Percentiles rank a stretch among this genome's conserved stretches.
Conservation (phyloP, 2,329 filamentous ascomycete genomes). For the Colletotrichum paranaense region DNA sequence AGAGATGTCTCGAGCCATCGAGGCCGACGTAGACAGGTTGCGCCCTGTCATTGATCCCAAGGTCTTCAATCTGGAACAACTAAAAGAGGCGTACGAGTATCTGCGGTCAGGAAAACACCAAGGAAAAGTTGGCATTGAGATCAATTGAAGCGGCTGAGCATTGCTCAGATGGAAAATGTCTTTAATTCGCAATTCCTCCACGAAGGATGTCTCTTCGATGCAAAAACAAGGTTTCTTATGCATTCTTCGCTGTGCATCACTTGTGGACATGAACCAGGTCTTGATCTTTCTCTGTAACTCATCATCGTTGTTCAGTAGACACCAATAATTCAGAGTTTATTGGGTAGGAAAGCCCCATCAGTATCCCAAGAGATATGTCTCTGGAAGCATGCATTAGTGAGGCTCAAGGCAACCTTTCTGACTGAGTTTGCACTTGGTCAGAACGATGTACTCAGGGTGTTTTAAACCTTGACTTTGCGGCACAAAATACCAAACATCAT, state of each 20-base stretch:
- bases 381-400: background rate
- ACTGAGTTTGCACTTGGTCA: background rate
- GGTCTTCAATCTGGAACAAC: slow-evolving; percentile 56
- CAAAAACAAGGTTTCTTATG: background rate
- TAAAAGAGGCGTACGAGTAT: slow-evolving; percentile 57
- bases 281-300: background rate
- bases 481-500: background rate
- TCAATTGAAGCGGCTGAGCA: slow-evolving; percentile 43
- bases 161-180: background rate
- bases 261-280: background rate
- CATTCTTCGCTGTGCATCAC: background rate
- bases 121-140: slow-evolving; percentile 56
- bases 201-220: background rate
- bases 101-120: slow-evolving; percentile 47
- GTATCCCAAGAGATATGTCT: background rate
- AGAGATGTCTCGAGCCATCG: slow-evolving; percentile 59
- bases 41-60: slow-evolving; percentile 58
- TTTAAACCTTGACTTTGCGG: background rate
- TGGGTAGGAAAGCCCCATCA: background rate
- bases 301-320: background rate
- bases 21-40: slow-evolving; percentile 52
- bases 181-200: background rate
- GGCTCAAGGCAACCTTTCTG: background rate
- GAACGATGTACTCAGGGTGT: background rate
- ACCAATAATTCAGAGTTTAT: background rate